phyloP scores from a whole-genome alignment of 2,329 filamentous ascomycete genomes.

The Gnomoniopsis smithogilvyi region DNA sequence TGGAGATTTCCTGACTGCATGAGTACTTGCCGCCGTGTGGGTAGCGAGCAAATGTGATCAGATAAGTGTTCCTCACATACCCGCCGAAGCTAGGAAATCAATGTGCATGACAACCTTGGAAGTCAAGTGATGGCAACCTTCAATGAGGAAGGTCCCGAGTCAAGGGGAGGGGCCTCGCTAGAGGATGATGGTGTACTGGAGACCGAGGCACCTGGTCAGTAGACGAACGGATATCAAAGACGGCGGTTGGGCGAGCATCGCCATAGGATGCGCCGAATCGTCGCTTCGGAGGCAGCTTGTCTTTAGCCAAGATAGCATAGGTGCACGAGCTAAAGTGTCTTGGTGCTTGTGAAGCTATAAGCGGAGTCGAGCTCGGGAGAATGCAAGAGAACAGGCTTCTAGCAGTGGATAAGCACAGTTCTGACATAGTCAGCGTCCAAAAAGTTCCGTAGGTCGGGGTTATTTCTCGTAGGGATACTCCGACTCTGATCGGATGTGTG shows the following conservation, averaged over 20 bases:
- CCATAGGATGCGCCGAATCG: neutral
- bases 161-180: conserved; percentile 4
- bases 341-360: neutral
- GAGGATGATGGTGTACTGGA: neutral
- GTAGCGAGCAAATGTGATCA: conserved; percentile 7
- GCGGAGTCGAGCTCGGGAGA: neutral
- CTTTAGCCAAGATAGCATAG: neutral
- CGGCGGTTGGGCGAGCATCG: neutral
- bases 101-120: conserved; percentile 19
- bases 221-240: neutral
- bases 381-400: neutral
- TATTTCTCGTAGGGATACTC: neutral
- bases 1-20: no score
- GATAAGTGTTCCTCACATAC: conserved; percentile 23
- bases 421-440: neutral
- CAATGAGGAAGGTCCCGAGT: neutral
- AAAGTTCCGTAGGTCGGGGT: neutral
- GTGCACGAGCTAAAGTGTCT: neutral
- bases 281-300: neutral
- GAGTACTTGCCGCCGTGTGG: neutral
- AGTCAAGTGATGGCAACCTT: neutral
- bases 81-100: conserved; percentile 26
- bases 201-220: neutral
- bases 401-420: neutral
- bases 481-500: neutral